Evolutionary conservation across 768 basidiomycete species (phyloP), one percentile per base, ranked within the genome.

Genomic region (Fomitopsis serialis): DNA sequence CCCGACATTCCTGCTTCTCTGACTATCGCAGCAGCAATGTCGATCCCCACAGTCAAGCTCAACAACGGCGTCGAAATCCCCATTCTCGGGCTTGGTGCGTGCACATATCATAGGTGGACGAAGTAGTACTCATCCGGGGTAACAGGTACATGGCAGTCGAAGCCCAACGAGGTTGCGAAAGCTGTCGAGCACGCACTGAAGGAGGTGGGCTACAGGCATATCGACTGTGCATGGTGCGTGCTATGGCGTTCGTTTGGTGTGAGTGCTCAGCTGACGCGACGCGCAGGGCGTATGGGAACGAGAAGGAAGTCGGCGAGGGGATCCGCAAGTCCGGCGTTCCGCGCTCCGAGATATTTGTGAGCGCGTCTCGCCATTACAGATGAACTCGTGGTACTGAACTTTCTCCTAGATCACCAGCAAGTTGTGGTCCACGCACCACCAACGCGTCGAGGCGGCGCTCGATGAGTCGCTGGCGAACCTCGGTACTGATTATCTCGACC

Each of bases 401-500:
- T 10, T 9, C 21, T 37, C 11, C 47, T 55, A 87, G 85, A 79
- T 87, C 54, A 87, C 85, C 1, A 87, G 85, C 67, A 88, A 85
- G 61, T 62, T 88, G 27, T 87, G 82, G 83, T 69, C 77, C 36
- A 84, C 84, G 9, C 81, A 78, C 65, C 89, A 91, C 66, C 69
- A 74, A 46, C 78, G 82, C 42, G 89, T 89, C 29, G 88, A 89
- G 62, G 80, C 84, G 58, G 77, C 80, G 53, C 77, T 95, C 12
- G 81, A 92, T 64, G 76, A 85, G 63, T 85, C 88, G 15, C 81
- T 95, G 13, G 76, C 80, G 22, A 82, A 83, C 62, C 81, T 96
- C 29, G 90, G 86, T n/a, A 80, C 79, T 29, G 85, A 91, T 72
- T 94, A 94, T 69, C 78, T 95, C 23, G 92, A 95, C 55, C 73